Evolutionary conservation across 1,284 basidiomycete species (phyloP).

Genomic region (Gomphus sp.): DNA sequence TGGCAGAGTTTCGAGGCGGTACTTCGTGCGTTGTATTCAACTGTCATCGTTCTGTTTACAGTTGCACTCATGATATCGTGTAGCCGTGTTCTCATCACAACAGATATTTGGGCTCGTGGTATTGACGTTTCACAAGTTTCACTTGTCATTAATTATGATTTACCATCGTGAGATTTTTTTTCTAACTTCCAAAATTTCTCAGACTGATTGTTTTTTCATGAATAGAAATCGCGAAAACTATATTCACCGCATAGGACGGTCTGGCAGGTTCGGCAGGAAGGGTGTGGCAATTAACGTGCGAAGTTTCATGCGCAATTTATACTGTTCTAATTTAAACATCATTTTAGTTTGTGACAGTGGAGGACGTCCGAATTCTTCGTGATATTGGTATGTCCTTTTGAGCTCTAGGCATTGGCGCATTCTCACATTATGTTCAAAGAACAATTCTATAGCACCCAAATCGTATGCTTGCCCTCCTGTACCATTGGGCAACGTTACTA

Average conservation of each 20-base stretch:
- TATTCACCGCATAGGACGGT: constrained; percentile 95
- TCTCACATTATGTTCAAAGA: constrained; percentile 34
- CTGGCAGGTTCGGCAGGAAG: constrained; percentile 91
- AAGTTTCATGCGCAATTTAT: neutral
- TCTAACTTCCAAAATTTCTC: constrained; percentile 12
- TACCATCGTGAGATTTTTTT: constrained; percentile 66
- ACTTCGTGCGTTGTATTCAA: constrained; percentile 57
- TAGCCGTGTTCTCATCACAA: constrained; percentile 91
- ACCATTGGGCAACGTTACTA: constrained; percentile 11
- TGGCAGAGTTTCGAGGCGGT: constrained; percentile 96
- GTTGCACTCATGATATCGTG: neutral
- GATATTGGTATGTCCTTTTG: constrained; percentile 59
- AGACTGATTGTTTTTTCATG: constrained; percentile 7
- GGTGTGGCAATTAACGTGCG: constrained; percentile 85
- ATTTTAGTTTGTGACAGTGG: constrained; percentile 78
- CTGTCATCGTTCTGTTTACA: constrained; percentile 9
- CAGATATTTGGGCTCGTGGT: constrained; percentile 97
- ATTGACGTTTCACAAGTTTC: constrained; percentile 99
- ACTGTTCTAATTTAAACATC: neutral
- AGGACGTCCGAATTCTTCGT: constrained; percentile 83
- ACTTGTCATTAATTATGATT: constrained; percentile 96
- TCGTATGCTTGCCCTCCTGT: constrained; percentile 39
- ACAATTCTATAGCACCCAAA: constrained; percentile 84
- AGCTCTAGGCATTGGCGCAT: constrained; percentile 6
- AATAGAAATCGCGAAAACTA: constrained; percentile 93